phyloP scores from a whole-genome alignment of 2,329 filamentous ascomycete species.

The Alternaria burnsii region DNA sequence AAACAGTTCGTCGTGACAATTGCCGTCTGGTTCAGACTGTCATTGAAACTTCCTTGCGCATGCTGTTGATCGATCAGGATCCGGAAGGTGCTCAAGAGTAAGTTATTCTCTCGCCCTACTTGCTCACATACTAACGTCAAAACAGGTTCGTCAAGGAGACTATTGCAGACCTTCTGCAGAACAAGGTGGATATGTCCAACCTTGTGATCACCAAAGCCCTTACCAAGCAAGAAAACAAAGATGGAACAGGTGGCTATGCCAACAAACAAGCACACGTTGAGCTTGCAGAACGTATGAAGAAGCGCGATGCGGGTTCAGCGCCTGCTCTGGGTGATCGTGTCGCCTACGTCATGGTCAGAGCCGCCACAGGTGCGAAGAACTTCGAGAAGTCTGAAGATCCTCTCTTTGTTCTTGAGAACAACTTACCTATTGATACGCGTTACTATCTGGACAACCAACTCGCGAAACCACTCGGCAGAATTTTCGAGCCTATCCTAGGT shows the following conservation, averaged over 20 bases:
- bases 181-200: constrained; percentile 99
- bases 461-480: constrained; percentile 89
- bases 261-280: constrained; percentile 96
- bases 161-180: constrained; percentile 93
- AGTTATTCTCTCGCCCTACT: constrained; percentile 52
- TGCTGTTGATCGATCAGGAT: constrained; percentile 94
- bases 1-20: constrained; percentile 96
- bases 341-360: constrained; percentile 97
- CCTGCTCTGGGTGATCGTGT: constrained; percentile 94
- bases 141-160: constrained; percentile 91
- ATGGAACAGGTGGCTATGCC: constrained; percentile 66
- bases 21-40: constrained; percentile 95
- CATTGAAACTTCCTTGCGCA: constrained; percentile 93
- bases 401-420: constrained; percentile 96
- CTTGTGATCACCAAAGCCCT: constrained; percentile 98
- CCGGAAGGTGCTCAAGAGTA: constrained; percentile 91
- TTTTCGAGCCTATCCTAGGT: constrained; percentile 97
- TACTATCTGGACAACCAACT: constrained; percentile 99
- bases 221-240: constrained; percentile 67
- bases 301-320: constrained; percentile 93
- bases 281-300: constrained; percentile 94
- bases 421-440: constrained; percentile 95
- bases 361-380: constrained; percentile 86
- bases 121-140: constrained; percentile 49
- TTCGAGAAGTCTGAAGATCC: constrained; percentile 98